Conservation (phyloP, 2,329 filamentous ascomycete genomes). For the Parastagonospora nodorum region DNA sequence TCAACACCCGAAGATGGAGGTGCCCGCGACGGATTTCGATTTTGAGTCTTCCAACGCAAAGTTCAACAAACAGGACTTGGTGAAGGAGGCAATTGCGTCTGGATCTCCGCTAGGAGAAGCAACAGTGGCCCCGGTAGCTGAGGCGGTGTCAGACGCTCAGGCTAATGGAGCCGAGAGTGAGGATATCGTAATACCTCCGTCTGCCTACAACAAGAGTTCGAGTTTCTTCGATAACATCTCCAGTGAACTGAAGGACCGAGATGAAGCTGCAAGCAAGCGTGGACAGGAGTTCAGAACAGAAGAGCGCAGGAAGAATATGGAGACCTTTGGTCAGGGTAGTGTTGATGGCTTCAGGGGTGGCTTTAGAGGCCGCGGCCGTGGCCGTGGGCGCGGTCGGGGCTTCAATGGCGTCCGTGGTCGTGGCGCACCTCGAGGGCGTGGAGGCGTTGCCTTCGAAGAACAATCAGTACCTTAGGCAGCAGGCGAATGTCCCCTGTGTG, state of each 20-base stretch:
- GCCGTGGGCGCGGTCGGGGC: constrained; percentile 65
- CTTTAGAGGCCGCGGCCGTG: constrained; percentile 79
- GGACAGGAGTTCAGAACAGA: constrained; percentile 89
- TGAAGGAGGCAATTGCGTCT: constrained; percentile 83
- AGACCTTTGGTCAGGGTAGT: constrained; percentile 96
- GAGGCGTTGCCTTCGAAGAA: constrained; percentile 31
- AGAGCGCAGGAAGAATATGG: constrained; percentile 93
- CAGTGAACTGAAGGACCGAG: constrained; percentile 87
- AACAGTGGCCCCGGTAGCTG: constrained; percentile 30
- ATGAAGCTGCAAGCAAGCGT: constrained; percentile 67
- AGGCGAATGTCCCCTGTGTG: neutral
- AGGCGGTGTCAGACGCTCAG: constrained; percentile 44
- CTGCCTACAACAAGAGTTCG: constrained; percentile 80
- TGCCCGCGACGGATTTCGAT: constrained; percentile 90
- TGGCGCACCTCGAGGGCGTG: constrained; percentile 42
- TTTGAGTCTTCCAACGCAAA: constrained; percentile 86
- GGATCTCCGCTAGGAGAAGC: constrained; percentile 69
- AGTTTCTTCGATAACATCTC: constrained; percentile 99
- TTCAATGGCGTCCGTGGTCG: constrained; percentile 51
- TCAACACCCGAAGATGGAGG: constrained; percentile 72
- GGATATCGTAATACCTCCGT: constrained; percentile 52
- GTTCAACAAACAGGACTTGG: constrained; percentile 85
- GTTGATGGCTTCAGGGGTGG: constrained; percentile 82
- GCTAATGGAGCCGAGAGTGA: constrained; percentile 48
- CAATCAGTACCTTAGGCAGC: constrained; percentile 25